Evolutionary conservation across 306 rosid genomes (phyloP).

Genomic region (Calophaca sinica): DNA sequence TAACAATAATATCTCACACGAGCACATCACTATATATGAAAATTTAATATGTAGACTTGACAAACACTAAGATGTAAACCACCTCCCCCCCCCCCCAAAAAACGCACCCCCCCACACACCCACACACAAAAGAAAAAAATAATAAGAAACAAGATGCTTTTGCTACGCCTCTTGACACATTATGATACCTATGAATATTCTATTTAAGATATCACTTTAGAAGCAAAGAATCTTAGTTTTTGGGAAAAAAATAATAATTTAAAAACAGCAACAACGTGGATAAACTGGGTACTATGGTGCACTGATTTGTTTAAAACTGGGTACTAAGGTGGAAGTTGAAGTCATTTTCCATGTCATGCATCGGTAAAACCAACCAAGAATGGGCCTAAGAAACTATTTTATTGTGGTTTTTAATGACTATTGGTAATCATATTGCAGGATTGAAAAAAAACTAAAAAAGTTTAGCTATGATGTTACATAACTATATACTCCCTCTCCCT

Average conservation of each 20-base stretch:
- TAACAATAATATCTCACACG: not conserved
- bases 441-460: too few species aligned
- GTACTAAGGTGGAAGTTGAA: not conserved
- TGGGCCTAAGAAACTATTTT: not conserved
- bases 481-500: too few species aligned
- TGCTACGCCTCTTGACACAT: not conserved
- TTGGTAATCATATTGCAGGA: too few species aligned
- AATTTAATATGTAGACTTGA: slow-evolving; percentile 9
- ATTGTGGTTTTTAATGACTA: not conserved
- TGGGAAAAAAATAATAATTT: too few species aligned
- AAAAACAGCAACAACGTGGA: too few species aligned
- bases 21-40: not conserved
- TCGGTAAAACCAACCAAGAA: not conserved
- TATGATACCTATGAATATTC: not conserved
- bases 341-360: not conserved
- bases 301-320: too few species aligned
- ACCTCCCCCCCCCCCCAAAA: not conserved
- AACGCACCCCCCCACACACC: too few species aligned
- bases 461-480: too few species aligned
- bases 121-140: too few species aligned
- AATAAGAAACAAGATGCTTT: not conserved
- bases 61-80: not conserved
- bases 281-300: too few species aligned
- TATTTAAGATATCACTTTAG: too few species aligned
- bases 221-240: too few species aligned